Evolutionary conservation across 768 basidiomycete species (phyloP).

Genomic region (Suillus occidentalis): DNA sequence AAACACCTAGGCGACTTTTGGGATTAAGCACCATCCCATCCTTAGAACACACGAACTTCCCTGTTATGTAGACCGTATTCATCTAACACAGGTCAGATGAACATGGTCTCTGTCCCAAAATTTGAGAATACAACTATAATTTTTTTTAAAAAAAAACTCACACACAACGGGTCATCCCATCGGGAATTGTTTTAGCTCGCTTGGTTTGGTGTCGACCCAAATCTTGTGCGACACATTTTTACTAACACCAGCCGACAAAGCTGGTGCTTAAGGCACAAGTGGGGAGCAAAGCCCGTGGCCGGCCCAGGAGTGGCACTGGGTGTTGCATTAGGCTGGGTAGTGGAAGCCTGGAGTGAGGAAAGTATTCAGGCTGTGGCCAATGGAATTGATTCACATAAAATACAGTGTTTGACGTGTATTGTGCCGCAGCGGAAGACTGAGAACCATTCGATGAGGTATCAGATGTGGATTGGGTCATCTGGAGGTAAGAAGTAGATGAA

Average conservation of each 20-base stretch:
- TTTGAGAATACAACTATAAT: not conserved
- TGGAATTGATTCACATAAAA: too few relatives aligned
- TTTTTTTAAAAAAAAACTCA: not conserved
- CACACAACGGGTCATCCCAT: not conserved
- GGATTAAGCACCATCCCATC: not conserved
- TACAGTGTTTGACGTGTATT: too few relatives aligned
- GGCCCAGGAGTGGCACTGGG: too few relatives aligned
- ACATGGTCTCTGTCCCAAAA: not conserved
- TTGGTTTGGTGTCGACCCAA: not conserved
- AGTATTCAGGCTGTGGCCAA: too few relatives aligned
- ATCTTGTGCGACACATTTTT: not conserved
- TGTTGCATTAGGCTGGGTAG: too few relatives aligned
- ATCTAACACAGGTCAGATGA: not conserved
- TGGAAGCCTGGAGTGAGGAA: too few relatives aligned
- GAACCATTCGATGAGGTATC: too few relatives aligned
- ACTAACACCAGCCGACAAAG: not conserved
- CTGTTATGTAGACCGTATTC: not conserved
- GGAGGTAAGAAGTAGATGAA: too few relatives aligned
- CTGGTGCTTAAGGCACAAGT: not conserved
- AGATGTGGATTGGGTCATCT: too few relatives aligned
- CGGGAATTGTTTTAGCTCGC: rapidly evolving
- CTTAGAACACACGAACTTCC: not conserved
- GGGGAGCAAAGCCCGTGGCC: too few relatives aligned
- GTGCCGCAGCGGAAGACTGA: too few relatives aligned
- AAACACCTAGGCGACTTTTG: not conserved